These are phyloP conservation scores for Cryptococcus amylolentus DNA, from an alignment of 1,284 basidiomycete genomes.

Conservation along the genomic window DNA sequence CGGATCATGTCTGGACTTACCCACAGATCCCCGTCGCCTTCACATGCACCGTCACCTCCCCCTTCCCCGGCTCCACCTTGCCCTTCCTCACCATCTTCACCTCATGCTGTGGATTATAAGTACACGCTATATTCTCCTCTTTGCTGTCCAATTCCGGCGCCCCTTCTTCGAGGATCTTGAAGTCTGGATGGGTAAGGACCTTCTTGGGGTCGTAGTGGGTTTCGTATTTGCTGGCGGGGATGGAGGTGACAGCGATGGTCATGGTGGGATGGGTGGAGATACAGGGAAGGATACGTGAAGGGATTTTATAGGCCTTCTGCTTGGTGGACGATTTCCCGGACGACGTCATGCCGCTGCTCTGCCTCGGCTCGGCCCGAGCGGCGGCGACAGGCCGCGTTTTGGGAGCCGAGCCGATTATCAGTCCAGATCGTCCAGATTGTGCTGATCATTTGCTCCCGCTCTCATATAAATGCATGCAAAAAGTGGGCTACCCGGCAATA, in stretches of 20 bases:
- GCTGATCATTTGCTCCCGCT: no score
- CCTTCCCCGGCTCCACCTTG: constrained; percentile 36
- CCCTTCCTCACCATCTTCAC: constrained; percentile 51
- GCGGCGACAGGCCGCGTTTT: no score
- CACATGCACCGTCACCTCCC: constrained; percentile 51
- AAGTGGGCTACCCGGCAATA: no score
- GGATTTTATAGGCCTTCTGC: neutral
- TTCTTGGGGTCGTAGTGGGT: constrained; percentile 37
- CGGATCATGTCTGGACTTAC: no score
- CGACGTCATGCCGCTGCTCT: no score
- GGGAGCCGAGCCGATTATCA: no score
- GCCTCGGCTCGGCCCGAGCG: no score
- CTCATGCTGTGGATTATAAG: constrained; percentile 49
- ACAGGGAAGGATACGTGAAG: no score
- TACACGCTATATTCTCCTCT: constrained; percentile 44
- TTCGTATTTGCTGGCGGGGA: constrained; percentile 25
- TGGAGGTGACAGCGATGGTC: constrained; percentile 4
- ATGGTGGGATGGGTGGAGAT: constrained; percentile 1
- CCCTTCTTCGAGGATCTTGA: constrained; percentile 30
- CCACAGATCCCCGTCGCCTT: constrained; percentile 52
- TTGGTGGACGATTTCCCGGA: neutral
- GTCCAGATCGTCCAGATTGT: no score
- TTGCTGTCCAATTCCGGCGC: constrained; percentile 26
- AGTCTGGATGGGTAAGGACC: constrained; percentile 43
- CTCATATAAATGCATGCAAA: no score